phyloP scores from a whole-genome alignment of 2,329 filamentous ascomycete genomes.

The Chrysoporthe deuterocubensis region DNA sequence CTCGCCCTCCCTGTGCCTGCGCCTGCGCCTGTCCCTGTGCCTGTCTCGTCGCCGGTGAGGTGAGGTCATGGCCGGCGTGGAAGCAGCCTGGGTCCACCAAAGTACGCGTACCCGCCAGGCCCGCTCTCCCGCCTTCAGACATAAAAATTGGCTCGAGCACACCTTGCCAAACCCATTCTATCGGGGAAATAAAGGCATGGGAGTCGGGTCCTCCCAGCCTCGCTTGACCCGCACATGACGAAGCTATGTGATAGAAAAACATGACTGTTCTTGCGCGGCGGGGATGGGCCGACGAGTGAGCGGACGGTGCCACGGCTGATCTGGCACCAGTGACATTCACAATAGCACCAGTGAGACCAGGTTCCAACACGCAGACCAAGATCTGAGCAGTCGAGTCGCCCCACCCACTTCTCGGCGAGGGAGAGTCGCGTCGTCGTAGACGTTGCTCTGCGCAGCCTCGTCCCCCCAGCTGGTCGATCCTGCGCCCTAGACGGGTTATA shows the following conservation, averaged over 20 bases:
- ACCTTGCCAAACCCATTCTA: constrained; percentile 24
- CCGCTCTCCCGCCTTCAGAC: constrained; percentile 13
- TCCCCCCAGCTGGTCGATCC: neutral
- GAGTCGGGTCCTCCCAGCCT: constrained; percentile 20
- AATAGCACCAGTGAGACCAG: neutral
- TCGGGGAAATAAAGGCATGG: constrained; percentile 10
- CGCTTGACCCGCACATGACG: constrained; percentile 12
- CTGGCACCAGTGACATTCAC: neutral
- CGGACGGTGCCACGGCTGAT: neutral
- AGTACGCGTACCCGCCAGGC: constrained; percentile 3
- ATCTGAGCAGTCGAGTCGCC: neutral
- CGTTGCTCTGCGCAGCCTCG: neutral
- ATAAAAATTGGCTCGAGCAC: constrained; percentile 24
- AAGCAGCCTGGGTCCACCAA: neutral
- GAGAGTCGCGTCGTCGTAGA: neutral
- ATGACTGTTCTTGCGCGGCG: neutral
- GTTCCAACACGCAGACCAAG: neutral
- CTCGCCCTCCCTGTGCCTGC: neutral
- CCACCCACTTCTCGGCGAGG: neutral
- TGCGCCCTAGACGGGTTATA: neutral
- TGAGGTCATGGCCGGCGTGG: constrained; percentile 18
- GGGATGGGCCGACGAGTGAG: neutral
- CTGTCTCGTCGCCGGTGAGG: neutral
- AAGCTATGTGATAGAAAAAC: neutral
- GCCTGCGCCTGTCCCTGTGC: neutral